Evolutionary conservation across 2,329 filamentous ascomycete genomes (phyloP).

Genomic region (Periconia digitata): DNA sequence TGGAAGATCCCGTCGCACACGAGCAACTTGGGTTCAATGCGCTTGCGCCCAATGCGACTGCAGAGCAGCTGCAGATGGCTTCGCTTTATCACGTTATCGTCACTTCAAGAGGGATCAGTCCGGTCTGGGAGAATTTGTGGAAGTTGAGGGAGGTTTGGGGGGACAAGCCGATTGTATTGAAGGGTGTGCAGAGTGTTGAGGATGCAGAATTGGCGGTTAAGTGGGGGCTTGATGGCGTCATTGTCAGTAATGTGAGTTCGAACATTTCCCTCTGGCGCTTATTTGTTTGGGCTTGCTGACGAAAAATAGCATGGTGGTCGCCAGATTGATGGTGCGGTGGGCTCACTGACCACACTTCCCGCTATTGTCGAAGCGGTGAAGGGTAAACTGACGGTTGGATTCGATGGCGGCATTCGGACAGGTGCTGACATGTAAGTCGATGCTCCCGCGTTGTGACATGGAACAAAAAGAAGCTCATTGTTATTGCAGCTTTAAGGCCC

Average conservation of each 20-base stretch:
- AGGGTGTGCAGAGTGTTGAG: constrained; percentile 40
- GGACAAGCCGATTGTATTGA: constrained; percentile 15
- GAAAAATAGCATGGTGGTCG: constrained; percentile 52
- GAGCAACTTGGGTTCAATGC: constrained; percentile 14
- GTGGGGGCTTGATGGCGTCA: constrained; percentile 42
- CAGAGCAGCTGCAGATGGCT: constrained; percentile 13
- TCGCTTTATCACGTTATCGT: constrained; percentile 14
- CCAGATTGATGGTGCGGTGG: constrained; percentile 59
- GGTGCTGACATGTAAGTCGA: constrained; percentile 49
- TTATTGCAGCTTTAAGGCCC: constrained; percentile 51
- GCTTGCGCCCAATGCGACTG: constrained; percentile 11
- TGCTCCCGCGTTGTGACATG: background rate
- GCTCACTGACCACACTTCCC: constrained; percentile 53
- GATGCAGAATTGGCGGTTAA: constrained; percentile 49
- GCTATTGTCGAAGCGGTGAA: constrained; percentile 42
- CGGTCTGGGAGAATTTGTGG: constrained; percentile 13
- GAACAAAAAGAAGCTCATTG: background rate
- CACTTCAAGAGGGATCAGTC: constrained; percentile 12
- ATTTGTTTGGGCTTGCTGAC: background rate
- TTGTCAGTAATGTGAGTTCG: constrained; percentile 39
- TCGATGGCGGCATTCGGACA: constrained; percentile 61
- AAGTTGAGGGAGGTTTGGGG: constrained; percentile 43
- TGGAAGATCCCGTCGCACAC: constrained; percentile 61
- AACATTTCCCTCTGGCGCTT: too few relatives aligned
- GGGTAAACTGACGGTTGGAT: constrained; percentile 58